A percentile compares a stretch with the other conserved stretches of the same genome.
These are phyloP conservation scores for Massarina eburnea DNA, from an alignment of 2,329 filamentous ascomycete species.

Conservation along the genomic window DNA sequence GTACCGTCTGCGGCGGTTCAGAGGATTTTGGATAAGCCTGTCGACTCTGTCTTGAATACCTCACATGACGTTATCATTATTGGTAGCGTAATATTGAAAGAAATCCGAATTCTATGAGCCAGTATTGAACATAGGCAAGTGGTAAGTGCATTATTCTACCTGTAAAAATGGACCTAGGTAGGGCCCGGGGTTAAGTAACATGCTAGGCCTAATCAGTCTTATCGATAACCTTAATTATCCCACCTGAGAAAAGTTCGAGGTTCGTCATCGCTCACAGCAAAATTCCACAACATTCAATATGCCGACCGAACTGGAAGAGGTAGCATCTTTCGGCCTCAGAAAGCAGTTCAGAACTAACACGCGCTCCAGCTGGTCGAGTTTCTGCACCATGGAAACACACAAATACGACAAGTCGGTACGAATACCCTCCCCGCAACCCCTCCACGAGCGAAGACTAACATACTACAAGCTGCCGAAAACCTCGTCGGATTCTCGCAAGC, in stretches of 20 bases:
- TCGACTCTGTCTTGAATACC: no score
- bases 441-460: conserved; percentile 18
- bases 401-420: conserved; percentile 79
- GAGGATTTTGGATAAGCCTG: no score
- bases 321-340: conserved; percentile 16
- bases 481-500: conserved; percentile 80
- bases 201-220: conserved; percentile 15
- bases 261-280: conserved; percentile 12
- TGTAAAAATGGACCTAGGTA: no score
- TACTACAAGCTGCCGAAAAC: conserved; percentile 71
- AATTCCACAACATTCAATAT: conserved; percentile 35
- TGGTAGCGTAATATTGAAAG: no score
- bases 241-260: conserved; percentile 30
- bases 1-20: no score
- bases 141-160: no score
- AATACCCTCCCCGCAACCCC: conserved; percentile 23
- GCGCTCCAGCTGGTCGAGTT: conserved; percentile 80
- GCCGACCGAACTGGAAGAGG: conserved; percentile 55
- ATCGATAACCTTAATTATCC: conserved; percentile 38
- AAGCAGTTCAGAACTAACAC: conserved; percentile 6
- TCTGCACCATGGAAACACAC: conserved; percentile 86
- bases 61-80: no score
- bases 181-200: neutral
- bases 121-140: no score
- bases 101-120: no score